These are phyloP conservation scores for Colletotrichum sp. DNA, from an alignment of 2,329 filamentous ascomycete genomes.

Conservation along the genomic window DNA sequence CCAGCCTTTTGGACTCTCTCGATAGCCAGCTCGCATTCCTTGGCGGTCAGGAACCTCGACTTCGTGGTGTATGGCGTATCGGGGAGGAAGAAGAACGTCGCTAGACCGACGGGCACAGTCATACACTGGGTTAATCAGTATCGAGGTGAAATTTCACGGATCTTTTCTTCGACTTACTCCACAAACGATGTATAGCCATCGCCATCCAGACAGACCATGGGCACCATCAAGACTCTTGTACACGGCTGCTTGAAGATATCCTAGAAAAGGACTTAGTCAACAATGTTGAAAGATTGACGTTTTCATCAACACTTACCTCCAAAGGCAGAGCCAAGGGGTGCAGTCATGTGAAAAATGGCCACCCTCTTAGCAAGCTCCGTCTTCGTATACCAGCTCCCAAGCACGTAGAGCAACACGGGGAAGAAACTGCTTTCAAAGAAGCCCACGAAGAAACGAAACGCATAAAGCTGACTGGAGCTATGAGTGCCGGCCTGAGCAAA, in stretches of 20 bases:
- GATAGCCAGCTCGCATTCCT: slow-evolving; percentile 9
- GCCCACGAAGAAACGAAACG: slow-evolving; percentile 47
- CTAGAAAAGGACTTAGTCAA: slow-evolving; percentile 23
- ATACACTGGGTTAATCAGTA: background rate
- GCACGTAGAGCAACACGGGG: slow-evolving; percentile 32
- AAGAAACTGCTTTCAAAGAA: slow-evolving; percentile 40
- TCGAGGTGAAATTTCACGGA: background rate
- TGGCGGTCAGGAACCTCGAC: background rate
- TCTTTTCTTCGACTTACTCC: slow-evolving; percentile 23
- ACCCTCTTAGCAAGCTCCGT: slow-evolving; percentile 52
- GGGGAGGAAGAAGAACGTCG: slow-evolving; percentile 8
- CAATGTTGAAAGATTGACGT: background rate
- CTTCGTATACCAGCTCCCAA: slow-evolving; percentile 47
- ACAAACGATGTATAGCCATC: slow-evolving; percentile 46
- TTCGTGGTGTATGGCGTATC: slow-evolving; percentile 11
- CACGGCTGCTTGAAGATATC: slow-evolving; percentile 59
- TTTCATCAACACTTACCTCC: slow-evolving; percentile 28
- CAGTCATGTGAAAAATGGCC: slow-evolving; percentile 52
- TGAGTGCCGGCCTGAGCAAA: slow-evolving; percentile 4
- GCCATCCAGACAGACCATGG: slow-evolving; percentile 42
- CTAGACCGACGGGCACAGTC: slow-evolving; percentile 23
- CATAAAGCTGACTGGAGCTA: slow-evolving; percentile 40
- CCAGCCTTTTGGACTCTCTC: slow-evolving; percentile 12
- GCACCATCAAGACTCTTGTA: slow-evolving; percentile 57
- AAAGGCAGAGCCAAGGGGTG: slow-evolving; percentile 58